Conservation (phyloP, 1,284 basidiomycete species). For the Lentinula novae-zelandiae region DNA sequence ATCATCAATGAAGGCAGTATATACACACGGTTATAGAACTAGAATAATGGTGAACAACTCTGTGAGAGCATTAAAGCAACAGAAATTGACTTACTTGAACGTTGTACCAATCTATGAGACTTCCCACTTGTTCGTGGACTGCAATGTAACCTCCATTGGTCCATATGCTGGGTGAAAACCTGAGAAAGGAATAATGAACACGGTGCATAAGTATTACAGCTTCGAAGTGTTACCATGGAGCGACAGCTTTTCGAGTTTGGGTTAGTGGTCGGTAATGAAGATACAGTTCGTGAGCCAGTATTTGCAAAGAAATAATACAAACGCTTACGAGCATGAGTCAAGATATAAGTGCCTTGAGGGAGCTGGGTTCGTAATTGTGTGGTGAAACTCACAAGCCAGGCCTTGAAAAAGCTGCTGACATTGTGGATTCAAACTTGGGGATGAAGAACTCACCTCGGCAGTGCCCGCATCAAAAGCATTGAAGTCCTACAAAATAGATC, state of each 20-base stretch:
- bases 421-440: background rate
- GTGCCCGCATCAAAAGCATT: constrained; percentile 39
- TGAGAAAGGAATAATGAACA: background rate
- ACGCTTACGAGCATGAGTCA: constrained; percentile 40
- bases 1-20: background rate
- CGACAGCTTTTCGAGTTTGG: constrained; percentile 16
- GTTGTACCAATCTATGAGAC: constrained; percentile 19
- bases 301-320: no score
- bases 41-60: background rate
- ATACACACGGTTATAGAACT: constrained; percentile 34
- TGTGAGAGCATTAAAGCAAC: background rate
- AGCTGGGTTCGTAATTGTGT: constrained; percentile 36
- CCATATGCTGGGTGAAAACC: constrained; percentile 15
- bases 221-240: constrained; percentile 18
- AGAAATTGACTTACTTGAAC: constrained; percentile 25
- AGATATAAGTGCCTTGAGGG: constrained; percentile 35
- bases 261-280: background rate
- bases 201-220: background rate
- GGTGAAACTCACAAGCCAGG: constrained; percentile 44
- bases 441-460: constrained; percentile 22
- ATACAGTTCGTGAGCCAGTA: no score
- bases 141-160: constrained; percentile 9
- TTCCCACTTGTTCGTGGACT: constrained; percentile 17
- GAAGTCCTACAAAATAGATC: constrained; percentile 34
- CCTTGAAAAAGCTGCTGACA: constrained; percentile 20